These are phyloP conservation scores for Vigna hirtella DNA, from an alignment of 306 rosid genomes.

Conservation along the genomic window DNA sequence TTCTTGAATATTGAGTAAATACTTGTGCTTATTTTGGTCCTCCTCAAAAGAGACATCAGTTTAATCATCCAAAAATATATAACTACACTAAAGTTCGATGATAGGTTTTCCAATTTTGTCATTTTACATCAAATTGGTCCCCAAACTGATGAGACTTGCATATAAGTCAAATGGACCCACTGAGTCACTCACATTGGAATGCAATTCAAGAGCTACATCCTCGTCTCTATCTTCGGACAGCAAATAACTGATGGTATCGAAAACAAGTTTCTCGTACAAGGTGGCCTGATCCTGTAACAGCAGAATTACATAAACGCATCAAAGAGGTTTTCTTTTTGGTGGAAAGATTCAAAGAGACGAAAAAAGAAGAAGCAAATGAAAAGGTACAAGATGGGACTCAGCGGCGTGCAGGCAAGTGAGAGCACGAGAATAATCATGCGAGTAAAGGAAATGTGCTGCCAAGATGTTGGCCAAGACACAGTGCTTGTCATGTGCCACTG, in stretches of 20 bases:
- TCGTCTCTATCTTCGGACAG: conserved; percentile 72
- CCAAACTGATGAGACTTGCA: neutral
- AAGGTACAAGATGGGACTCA: conserved; percentile 62
- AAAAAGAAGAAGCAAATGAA: neutral
- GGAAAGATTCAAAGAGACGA: neutral
- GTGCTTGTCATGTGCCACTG: conserved; percentile 61
- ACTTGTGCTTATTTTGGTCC: neutral
- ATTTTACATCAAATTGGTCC: conserved; percentile 9
- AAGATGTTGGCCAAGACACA: conserved; percentile 87
- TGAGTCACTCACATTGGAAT: conserved; percentile 57
- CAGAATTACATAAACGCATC: conserved; percentile 12
- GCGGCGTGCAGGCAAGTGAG: conserved; percentile 62
- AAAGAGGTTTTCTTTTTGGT: neutral
- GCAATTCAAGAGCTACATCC: conserved; percentile 71
- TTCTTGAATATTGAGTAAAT: neutral
- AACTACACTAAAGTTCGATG: neutral
- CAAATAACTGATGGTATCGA: conserved; percentile 62
- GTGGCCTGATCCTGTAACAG: conserved; percentile 82
- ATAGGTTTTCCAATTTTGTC: neutral
- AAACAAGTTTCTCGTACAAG: conserved; percentile 79
- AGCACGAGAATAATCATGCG: conserved; percentile 65
- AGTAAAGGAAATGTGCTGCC: conserved; percentile 63
- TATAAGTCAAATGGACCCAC: neutral
- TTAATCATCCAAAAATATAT: neutral
- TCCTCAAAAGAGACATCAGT: neutral